Conservation (phyloP, 331 rosid species). For the Stylosanthes scabra region DNA sequence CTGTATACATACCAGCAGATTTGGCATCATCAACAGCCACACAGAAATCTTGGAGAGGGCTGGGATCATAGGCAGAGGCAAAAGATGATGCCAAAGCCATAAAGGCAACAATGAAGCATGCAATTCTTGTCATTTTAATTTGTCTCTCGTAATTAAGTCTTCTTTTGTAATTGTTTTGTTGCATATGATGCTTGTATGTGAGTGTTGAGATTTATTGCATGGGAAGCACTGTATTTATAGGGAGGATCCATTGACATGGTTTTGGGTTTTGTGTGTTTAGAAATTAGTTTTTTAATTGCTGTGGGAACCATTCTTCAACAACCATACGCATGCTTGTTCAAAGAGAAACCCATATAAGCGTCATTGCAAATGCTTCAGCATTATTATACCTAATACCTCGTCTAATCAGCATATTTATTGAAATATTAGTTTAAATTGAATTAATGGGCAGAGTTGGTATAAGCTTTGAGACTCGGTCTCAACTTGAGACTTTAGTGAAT, state of each 20-base stretch:
- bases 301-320: slow-evolving; percentile 9
- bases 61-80: slow-evolving; percentile 34
- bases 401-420: too few species aligned
- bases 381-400: too few species aligned
- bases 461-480: too few species aligned
- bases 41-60: slow-evolving; percentile 43
- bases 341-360: too few species aligned
- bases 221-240: slow-evolving; percentile 37
- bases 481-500: too few species aligned
- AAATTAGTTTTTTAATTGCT: background rate
- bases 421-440: too few species aligned
- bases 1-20: slow-evolving; percentile 18
- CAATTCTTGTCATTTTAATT: slow-evolving; percentile 9
- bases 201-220: background rate
- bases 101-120: slow-evolving; percentile 2
- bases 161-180: too few species aligned
- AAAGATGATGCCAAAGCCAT: slow-evolving; percentile 33
- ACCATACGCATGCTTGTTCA: background rate
- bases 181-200: background rate
- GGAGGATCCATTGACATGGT: background rate
- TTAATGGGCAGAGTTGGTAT: too few species aligned
- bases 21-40: slow-evolving; percentile 14
- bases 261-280: background rate
- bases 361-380: too few species aligned
- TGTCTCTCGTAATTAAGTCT: background rate